Evolutionary conservation across 306 rosid genomes (phyloP), one percentile per base, ranked within the genome.

Genomic region (Phaseolus lunatus): DNA sequence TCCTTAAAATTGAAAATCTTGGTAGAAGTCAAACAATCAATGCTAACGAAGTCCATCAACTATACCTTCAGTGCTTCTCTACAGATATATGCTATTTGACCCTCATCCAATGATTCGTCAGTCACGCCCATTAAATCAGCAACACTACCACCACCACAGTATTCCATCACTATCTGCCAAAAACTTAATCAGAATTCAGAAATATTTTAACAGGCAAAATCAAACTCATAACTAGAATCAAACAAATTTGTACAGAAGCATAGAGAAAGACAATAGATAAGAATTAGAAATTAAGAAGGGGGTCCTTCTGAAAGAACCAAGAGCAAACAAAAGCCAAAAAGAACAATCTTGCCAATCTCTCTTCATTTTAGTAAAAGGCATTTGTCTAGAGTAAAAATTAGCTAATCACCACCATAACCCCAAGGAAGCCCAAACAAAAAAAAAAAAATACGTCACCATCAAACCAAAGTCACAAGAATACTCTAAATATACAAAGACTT

Each of bases 121-220:
- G 93, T 87, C 67, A 86, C 94, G 16, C 84, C 85, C 97, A 95
- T 92, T 87, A 95, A 84, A 84, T 92, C 99, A 56, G 96, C 97
- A 75, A 92, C 91, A 86, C 99, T 95, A 78, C 99, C 99, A 86
- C 99, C 99, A 14, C 99, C 99, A 86, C 99, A 95, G 81, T 92
- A 92, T 83, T 95, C 99, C 99, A 95, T 95, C 82, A 95, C 99
- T 86, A 95, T 95, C 99, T 95, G 97, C 89, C 89, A 81, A 75
- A 87, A 66, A 74, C 59, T 43, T 58, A 84, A 70, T 76, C 77
- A 83, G 79, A 76, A 85, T 78, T 78, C 72, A 82, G 78, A 81
- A 82, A 81, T 52, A 66, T 49, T 41, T 73, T 64, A 84, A 80
- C 64, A 48, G 44, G 57, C 70, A 63, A 69, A 74, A 31, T 24